Conservation (phyloP, 305 asterid genomes). For the Solanum hybrid region DNA sequence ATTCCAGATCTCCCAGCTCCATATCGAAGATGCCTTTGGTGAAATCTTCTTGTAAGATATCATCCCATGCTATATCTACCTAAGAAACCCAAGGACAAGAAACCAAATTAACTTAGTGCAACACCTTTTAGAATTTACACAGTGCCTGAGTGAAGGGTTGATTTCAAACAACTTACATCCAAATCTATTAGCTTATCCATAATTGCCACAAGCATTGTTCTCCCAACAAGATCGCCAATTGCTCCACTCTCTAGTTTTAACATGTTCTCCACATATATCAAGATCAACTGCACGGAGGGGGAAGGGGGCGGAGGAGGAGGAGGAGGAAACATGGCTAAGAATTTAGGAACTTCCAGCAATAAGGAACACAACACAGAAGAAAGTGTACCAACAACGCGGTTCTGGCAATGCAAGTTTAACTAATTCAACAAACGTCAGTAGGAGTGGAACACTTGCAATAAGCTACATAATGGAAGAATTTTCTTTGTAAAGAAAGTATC, state of each 20-base stretch:
- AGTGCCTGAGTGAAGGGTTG: not conserved
- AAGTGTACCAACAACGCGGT: not conserved
- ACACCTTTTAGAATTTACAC: not conserved
- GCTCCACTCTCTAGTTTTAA: conserved; percentile 65
- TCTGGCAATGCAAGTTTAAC: not conserved
- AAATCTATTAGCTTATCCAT: conserved; percentile 67
- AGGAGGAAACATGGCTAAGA: not conserved
- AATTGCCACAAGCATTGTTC: conserved; percentile 44
- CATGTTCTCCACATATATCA: conserved; percentile 77
- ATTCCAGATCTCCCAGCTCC: conserved; percentile 81
- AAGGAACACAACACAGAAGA: not conserved
- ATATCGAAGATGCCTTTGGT: conserved; percentile 71
- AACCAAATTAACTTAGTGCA: not conserved
- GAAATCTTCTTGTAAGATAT: conserved; percentile 68
- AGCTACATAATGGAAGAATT: not conserved
- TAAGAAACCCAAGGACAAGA: conserved; percentile 12
- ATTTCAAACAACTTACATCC: conserved; percentile 59
- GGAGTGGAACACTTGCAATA: not conserved
- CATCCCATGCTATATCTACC: conserved; percentile 89
- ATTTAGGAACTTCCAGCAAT: not conserved
- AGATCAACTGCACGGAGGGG: conserved; percentile 36
- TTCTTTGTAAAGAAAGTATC: not conserved
- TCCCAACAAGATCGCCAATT: conserved; percentile 64
- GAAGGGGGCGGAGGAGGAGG: not conserved
- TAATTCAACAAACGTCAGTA: not conserved